Conservation (phyloP, 805 yeast genomes). For the Metschnikowia arizonensis region DNA sequence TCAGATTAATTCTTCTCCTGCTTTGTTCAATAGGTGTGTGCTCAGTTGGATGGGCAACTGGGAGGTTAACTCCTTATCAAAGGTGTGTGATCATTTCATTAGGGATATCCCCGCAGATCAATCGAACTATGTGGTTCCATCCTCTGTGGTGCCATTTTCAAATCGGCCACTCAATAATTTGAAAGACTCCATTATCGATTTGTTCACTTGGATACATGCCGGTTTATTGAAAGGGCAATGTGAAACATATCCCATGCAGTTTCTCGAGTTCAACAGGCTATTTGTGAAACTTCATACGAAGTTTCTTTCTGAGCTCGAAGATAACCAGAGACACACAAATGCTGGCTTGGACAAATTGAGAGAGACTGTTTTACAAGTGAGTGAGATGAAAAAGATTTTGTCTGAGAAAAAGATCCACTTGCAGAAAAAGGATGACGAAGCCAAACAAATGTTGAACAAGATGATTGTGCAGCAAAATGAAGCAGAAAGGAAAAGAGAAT, state of each 20-base stretch:
- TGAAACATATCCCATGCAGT: slow-evolving; percentile 49
- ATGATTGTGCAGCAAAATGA: slow-evolving; percentile 86
- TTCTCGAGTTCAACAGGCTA: slow-evolving; percentile 45
- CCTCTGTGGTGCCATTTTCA: slow-evolving; percentile 13
- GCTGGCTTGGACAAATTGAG: slow-evolving; percentile 70
- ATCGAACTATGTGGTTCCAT: slow-evolving; percentile 38
- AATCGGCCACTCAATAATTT: slow-evolving; percentile 20
- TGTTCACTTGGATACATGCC: slow-evolving; percentile 46
- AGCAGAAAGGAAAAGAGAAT: slow-evolving; percentile 85
- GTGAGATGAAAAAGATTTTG: slow-evolving; percentile 51
- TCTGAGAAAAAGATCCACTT: slow-evolving; percentile 50
- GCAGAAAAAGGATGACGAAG: slow-evolving; percentile 57
- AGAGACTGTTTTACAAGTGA: slow-evolving; percentile 73
- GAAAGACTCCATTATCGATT: slow-evolving; percentile 45
- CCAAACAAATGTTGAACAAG: slow-evolving; percentile 62
- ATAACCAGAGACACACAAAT: slow-evolving; percentile 65
- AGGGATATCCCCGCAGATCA: slow-evolving; percentile 50
- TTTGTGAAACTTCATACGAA: slow-evolving; percentile 41
- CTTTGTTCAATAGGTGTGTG: slow-evolving; percentile 84
- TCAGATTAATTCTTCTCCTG: slow-evolving; percentile 72
- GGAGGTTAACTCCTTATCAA: slow-evolving; percentile 47
- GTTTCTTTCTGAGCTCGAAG: slow-evolving; percentile 51
- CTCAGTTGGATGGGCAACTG: slow-evolving; percentile 87
- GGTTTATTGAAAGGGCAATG: slow-evolving; percentile 14
- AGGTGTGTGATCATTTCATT: slow-evolving; percentile 46